Percentiles rank a stretch among this genome's conserved stretches.
phyloP scores from a whole-genome alignment of 768 basidiomycete genomes.

The Leucosporidium yakuticum region DNA sequence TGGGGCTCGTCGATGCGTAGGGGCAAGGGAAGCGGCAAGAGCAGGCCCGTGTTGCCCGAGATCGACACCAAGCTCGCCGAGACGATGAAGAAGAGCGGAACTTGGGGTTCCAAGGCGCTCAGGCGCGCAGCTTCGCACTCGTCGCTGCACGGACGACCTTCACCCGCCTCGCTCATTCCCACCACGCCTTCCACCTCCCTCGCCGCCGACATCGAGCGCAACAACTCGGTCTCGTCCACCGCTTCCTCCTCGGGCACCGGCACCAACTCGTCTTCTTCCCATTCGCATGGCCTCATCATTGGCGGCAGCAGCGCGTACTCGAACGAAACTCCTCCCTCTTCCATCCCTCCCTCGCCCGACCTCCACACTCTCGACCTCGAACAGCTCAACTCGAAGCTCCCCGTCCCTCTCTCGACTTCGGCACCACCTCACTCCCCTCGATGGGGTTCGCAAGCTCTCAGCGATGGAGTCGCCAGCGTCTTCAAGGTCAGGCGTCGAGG shows the following conservation, averaged over 20 bases:
- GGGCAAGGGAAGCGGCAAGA: neutral
- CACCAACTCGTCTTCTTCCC: conserved; percentile 11
- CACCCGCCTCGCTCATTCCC: neutral
- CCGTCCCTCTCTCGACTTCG: neutral
- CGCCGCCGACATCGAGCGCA: conserved; percentile 25
- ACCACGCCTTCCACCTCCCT: neutral
- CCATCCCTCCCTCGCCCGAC: conserved; percentile 29
- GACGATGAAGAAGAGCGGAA: conserved; percentile 4
- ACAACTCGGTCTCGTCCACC: conserved; percentile 33
- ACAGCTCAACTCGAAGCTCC: neutral
- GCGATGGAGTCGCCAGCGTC: conserved; percentile 20
- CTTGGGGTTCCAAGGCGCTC: conserved; percentile 10
- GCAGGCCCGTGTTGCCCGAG: conserved; percentile 13
- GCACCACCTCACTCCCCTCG: neutral
- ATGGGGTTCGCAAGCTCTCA: conserved; percentile 8
- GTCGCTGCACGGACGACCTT: conserved; percentile 5
- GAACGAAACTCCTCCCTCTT: conserved; percentile 27
- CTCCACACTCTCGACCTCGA: conserved; percentile 13
- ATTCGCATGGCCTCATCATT: conserved; percentile 1
- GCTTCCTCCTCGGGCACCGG: conserved; percentile 17
- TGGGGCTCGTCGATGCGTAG: neutral
- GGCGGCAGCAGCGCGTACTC: too few species aligned
- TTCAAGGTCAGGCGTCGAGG: conserved; percentile 29
- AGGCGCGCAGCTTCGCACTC: conserved; percentile 21
- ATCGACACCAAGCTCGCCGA: conserved; percentile 28